Conservation (phyloP, 129 eudicot genomes). For the Solidago caesia region DNA sequence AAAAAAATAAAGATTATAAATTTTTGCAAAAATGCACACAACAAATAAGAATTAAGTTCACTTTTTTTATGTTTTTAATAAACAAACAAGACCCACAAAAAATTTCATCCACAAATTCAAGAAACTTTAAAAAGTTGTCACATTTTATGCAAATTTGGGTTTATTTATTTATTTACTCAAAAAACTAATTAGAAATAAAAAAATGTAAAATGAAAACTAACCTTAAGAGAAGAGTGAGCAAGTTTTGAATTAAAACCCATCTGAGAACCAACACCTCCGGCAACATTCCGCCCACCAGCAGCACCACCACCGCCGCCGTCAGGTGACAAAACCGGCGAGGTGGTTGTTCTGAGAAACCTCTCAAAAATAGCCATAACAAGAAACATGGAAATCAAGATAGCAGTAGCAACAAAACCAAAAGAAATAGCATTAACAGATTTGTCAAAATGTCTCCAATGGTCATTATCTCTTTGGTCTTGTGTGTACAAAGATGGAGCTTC, state of each 20-base stretch:
- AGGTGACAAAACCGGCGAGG: conserved; percentile 44
- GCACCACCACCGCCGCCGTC: conserved; percentile 27
- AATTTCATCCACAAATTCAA: conserved; percentile 1
- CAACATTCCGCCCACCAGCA: conserved; percentile 29
- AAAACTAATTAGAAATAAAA: neutral
- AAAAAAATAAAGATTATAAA: neutral
- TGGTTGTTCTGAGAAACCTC: conserved; percentile 64
- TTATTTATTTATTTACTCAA: neutral
- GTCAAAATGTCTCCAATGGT: conserved; percentile 71
- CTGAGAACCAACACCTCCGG: conserved; percentile 47
- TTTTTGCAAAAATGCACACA: conserved; percentile 21
- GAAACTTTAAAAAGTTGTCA: neutral
- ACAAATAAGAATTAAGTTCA: conserved; percentile 1
- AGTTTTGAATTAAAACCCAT: conserved; percentile 51
- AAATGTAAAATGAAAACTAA: conserved; percentile 32
- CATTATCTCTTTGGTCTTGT: conserved; percentile 50
- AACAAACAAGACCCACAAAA: conserved; percentile 19
- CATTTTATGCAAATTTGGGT: neutral
- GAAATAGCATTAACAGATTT: conserved; percentile 82
- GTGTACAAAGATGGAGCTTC: conserved; percentile 56
- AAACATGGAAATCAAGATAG: conserved; percentile 73
- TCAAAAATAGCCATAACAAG: conserved; percentile 95
- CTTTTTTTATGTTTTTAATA: conserved; percentile 11
- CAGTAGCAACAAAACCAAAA: conserved; percentile 89
- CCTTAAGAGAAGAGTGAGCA: conserved; percentile 59